Evolutionary conservation across 352 stramenopile genomes (phyloP).

Genomic region (Phytopythium mirpurense): DNA sequence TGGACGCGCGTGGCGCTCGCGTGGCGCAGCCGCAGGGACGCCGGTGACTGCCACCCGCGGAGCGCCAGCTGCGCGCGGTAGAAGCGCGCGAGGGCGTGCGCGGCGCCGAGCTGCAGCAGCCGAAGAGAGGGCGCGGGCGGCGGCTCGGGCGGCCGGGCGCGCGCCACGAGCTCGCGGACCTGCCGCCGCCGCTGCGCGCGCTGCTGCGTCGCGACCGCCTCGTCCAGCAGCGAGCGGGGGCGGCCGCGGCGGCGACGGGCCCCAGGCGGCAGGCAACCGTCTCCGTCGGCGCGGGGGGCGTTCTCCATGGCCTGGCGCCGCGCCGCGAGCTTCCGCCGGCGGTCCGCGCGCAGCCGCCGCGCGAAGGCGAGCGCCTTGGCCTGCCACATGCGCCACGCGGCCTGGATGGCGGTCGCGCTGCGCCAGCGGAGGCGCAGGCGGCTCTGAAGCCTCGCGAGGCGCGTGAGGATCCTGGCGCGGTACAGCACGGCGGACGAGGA

Average conservation of each 20-base stretch:
- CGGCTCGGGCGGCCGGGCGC: not conserved
- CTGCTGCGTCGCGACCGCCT: constrained; percentile 10
- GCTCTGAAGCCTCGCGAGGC: constrained; percentile 34
- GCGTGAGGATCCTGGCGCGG: constrained; percentile 39
- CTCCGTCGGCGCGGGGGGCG: not conserved
- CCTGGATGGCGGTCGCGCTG: constrained; percentile 56
- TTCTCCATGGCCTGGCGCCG: constrained; percentile 22
- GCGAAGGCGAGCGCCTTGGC: constrained; percentile 47
- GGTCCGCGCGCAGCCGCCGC: constrained; percentile 29
- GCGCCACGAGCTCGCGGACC: not conserved
- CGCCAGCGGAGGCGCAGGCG: constrained; percentile 27
- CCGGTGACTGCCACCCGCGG: constrained; percentile 59
- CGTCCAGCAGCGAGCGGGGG: constrained; percentile 1
- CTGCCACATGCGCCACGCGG: constrained; percentile 75
- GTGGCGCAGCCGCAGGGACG: constrained; percentile 35
- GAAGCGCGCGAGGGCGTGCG: constrained; percentile 31
- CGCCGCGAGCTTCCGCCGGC: constrained; percentile 24
- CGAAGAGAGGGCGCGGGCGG: constrained; percentile 5
- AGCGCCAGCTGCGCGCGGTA: constrained; percentile 41
- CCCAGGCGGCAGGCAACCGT: not conserved
- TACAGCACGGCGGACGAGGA: not conserved
- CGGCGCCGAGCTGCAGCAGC: constrained; percentile 57
- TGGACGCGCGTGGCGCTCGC: constrained; percentile 49
- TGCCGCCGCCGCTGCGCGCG: constrained; percentile 11
- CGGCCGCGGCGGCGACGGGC: not conserved